Base-by-base conservation (phyloP, 2,329 filamentous ascomycete species). In the Fusarium circinatum region DNA sequence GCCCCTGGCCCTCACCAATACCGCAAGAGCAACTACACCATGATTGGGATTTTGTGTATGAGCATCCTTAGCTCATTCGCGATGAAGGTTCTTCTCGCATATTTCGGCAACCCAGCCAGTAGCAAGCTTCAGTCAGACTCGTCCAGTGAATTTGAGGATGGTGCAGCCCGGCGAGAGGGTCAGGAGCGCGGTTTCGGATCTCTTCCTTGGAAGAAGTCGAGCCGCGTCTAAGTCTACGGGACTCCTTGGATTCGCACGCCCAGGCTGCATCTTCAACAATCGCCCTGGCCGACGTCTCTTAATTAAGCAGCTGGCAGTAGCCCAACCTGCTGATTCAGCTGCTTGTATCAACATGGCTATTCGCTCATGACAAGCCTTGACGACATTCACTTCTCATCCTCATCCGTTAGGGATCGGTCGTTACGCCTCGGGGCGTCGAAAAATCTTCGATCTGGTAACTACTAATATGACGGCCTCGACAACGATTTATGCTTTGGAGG, bases 1-100 rank as follows among this genome's bases (percentile, higher is more conserved):
- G 85, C 83, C n/a, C 84, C 88, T 2, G 93, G 93, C 0, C 89
- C 89, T 15, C 86, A 89, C 77, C 92, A 92, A 83, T 97, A 93
- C 83, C 91, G 93, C 71, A 92, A 91, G 81, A 97, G 94, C 83
- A 98, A 97, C 82, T 85, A 95, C 75, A 90, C 92, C 76, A 97
- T 98, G 94, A 91, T 97, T 66, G 95, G 92, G 6, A 98, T 98
- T 63, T 83, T 98, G 26, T 90, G 89, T 71, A 84, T 91, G 57
- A 97, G 94, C 83, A 95, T 97, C 57, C 73, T 92, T 8, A 92
- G 92, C 76, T 92, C 92, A 48, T 84, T 91, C 28, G 79, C 86
- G 64, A 95, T 96, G 92, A 89, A 90, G 56, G 78, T 90, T 24
- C 82, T 94, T 65, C 83, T 97, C 45, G 91, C 79, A 79, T 80